phyloP scores from a whole-genome alignment of 2,329 filamentous ascomycete species.

The Sordariomycetes sp. region DNA sequence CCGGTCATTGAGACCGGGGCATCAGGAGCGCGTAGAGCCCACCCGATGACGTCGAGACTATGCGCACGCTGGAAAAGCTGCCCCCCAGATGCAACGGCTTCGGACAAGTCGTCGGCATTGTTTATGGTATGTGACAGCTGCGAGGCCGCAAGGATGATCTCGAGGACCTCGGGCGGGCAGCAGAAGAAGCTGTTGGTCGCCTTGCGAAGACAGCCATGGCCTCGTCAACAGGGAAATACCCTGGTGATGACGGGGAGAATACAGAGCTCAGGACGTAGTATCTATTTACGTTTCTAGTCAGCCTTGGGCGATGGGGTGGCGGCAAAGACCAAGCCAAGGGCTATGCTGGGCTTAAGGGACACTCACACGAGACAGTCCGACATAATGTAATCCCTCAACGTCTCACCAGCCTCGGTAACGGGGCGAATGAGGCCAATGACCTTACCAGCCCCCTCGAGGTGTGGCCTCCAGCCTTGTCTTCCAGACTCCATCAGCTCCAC shows the following conservation, averaged over 20 bases:
- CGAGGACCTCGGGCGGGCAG: constrained; percentile 27
- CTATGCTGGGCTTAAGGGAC: background rate
- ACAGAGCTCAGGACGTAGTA: background rate
- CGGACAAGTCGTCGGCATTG: constrained; percentile 13
- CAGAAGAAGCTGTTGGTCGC: constrained; percentile 32
- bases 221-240: constrained; percentile 21
- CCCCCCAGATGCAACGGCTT: constrained; percentile 16
- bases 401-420: constrained; percentile 16
- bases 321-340: no score
- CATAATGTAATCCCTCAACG: constrained; percentile 28
- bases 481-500: constrained; percentile 35
- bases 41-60: constrained; percentile 23
- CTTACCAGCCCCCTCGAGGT: constrained; percentile 29
- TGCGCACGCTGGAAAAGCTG: constrained; percentile 22
- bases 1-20: constrained; percentile 11
- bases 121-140: constrained; percentile 20
- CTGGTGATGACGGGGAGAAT: background rate
- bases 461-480: constrained; percentile 30
- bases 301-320: no score
- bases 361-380: constrained; percentile 33
- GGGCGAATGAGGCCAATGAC: constrained; percentile 27
- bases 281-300: background rate
- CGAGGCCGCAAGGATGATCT: constrained; percentile 27
- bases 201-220: constrained; percentile 22
- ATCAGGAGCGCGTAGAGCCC: constrained; percentile 20